These are phyloP conservation scores for Pogostemon cablin DNA, from an alignment of 257 asterid genomes.

Conservation along the genomic window DNA sequence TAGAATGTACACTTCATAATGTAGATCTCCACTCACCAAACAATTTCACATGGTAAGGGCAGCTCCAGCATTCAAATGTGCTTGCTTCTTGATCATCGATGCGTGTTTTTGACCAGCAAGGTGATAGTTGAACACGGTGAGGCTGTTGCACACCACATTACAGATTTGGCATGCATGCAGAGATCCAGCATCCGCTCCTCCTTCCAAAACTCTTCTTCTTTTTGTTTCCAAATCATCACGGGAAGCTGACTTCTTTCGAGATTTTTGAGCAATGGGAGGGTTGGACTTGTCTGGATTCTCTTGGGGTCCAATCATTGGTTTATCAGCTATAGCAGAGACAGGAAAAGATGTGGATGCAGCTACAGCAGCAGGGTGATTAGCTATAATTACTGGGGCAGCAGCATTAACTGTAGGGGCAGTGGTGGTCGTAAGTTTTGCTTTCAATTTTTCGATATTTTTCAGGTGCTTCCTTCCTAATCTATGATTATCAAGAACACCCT, in stretches of 20 bases:
- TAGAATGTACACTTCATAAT: constrained; percentile 26
- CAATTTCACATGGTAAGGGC: constrained; percentile 38
- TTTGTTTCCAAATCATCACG: constrained; percentile 63
- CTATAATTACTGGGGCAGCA: constrained; percentile 24
- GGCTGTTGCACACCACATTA: constrained; percentile 82
- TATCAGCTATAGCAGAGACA: background rate
- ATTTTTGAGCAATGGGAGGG: constrained; percentile 34
- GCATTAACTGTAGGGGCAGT: constrained; percentile 22
- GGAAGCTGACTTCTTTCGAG: constrained; percentile 48
- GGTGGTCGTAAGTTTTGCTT: constrained; percentile 22
- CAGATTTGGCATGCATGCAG: constrained; percentile 60
- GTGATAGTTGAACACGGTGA: constrained; percentile 55
- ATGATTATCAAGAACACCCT: constrained; percentile 61
- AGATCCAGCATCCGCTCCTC: constrained; percentile 62
- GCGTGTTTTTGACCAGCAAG: constrained; percentile 75
- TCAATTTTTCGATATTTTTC: constrained; percentile 55
- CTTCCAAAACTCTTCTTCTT: constrained; percentile 57
- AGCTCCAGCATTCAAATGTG: constrained; percentile 30
- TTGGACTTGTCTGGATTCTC: constrained; percentile 49
- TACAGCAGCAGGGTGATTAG: constrained; percentile 5
- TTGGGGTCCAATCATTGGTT: constrained; percentile 50
- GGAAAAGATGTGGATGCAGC: background rate
- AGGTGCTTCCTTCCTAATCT: constrained; percentile 68
- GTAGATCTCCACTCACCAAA: constrained; percentile 21
- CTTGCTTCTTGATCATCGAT: constrained; percentile 52